A percentile compares a stretch with the other conserved stretches of the same genome.
Evolutionary conservation across 192 early-diverging fungal genomes (phyloP).

Genomic region (Linnemannia hyalina): DNA sequence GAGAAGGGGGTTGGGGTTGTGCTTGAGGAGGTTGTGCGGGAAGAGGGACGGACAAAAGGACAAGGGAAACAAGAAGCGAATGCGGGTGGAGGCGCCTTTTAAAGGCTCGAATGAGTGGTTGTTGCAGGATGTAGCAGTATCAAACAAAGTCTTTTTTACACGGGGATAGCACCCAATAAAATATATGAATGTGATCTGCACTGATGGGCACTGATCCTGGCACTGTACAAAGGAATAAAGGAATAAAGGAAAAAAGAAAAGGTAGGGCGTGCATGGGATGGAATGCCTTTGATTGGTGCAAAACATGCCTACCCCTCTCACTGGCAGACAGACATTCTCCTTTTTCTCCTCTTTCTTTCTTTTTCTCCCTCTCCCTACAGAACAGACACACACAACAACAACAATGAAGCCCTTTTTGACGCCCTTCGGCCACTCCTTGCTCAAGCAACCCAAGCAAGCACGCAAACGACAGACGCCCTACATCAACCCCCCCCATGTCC

Average conservation of each 20-base stretch:
- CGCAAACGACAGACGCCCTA: too few relatives aligned
- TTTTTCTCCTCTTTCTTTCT: background rate
- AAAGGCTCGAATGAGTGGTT: background rate
- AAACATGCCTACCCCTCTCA: background rate
- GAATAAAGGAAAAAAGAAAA: background rate
- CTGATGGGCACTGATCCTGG: too few relatives aligned
- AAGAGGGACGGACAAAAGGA: slow-evolving; percentile 22
- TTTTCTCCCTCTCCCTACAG: background rate
- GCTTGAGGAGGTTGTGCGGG: slow-evolving; percentile 7
- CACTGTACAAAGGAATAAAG: too few relatives aligned
- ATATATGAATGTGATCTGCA: background rate
- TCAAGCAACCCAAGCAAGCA: too few relatives aligned
- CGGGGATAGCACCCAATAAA: background rate
- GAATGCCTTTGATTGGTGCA: background rate
- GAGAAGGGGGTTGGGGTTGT: background rate
- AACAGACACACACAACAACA: background rate
- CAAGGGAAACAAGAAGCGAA: slow-evolving; percentile 11
- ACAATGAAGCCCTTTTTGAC: background rate
- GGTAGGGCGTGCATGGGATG: background rate
- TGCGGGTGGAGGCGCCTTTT: background rate
- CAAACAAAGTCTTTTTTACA: background rate
- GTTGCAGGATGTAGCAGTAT: background rate
- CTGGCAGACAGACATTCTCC: background rate
- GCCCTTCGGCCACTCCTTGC: background rate
- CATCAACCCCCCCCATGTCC: background rate